phyloP scores from a whole-genome alignment of 495 filamentous ascomycete genomes.

The Evansstolkia leycettana region DNA sequence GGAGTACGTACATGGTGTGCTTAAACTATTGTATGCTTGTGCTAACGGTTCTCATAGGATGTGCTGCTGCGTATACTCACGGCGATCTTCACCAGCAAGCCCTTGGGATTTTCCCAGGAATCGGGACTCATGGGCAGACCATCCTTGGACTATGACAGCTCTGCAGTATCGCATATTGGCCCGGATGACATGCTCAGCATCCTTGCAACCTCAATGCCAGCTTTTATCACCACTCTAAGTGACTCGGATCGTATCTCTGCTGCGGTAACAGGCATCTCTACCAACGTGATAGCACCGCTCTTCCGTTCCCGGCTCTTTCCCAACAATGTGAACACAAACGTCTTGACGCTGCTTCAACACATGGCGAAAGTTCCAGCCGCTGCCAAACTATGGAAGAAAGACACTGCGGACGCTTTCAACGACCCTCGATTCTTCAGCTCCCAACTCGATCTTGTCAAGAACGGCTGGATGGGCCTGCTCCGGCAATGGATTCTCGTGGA shows the following conservation, averaged over 20 bases:
- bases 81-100: constrained; percentile 81
- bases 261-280: constrained; percentile 67
- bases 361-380: constrained; percentile 64
- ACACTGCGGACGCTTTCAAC: constrained; percentile 83
- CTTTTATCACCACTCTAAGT: constrained; percentile 72
- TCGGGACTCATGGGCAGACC: constrained; percentile 24
- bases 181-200: constrained; percentile 75
- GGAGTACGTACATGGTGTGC: constrained; percentile 46
- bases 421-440: constrained; percentile 72
- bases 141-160: constrained; percentile 31
- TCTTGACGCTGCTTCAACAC: constrained; percentile 63
- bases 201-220: constrained; percentile 64
- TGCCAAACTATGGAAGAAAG: constrained; percentile 87
- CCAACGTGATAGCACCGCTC: constrained; percentile 68
- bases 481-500: constrained; percentile 73
- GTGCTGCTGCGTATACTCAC: constrained; percentile 76
- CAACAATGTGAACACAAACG: constrained; percentile 62
- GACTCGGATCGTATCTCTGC: constrained; percentile 73
- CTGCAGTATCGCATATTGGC: constrained; percentile 25
- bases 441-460: constrained; percentile 49
- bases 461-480: constrained; percentile 70
- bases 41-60: constrained; percentile 43
- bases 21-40: neutral
- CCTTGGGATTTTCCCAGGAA: constrained; percentile 46
- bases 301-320: constrained; percentile 82